A percentile compares a stretch with the other conserved stretches of the same genome.
Conservation (phyloP, 1,139 yeast species). For the Hansenula lynferdii region DNA sequence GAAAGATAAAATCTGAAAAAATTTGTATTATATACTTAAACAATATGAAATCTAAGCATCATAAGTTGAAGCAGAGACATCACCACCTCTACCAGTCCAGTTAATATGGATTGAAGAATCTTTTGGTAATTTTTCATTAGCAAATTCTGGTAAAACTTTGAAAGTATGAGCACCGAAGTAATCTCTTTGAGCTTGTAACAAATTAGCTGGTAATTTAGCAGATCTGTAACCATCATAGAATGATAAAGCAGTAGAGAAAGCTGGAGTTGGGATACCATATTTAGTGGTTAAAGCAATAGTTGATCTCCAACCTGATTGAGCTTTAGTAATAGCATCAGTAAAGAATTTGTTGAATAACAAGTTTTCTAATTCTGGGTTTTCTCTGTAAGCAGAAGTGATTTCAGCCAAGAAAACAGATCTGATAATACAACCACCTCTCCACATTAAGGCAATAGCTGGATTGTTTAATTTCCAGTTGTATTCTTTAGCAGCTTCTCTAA, state of each 20-base stretch:
- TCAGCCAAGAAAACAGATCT: conserved; percentile 98
- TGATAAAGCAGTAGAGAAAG: conserved; percentile 93
- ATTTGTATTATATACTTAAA: no score
- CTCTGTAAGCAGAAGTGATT: conserved; percentile 94
- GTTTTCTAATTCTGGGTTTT: conserved; percentile 91
- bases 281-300: conserved; percentile 73
- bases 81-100: conserved; percentile 99
- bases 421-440: conserved; percentile 99
- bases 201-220: conserved; percentile 91
- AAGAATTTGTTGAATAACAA: conserved; percentile 95
- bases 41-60: conserved; percentile 76
- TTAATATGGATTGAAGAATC: conserved; percentile 88
- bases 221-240: conserved; percentile 99
- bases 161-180: conserved; percentile 99
- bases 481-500: conserved; percentile 96
- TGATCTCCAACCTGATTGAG: conserved; percentile 95
- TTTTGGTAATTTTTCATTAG: conserved; percentile 68
- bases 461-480: conserved; percentile 96
- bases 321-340: conserved; percentile 84
- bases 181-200: conserved; percentile 99
- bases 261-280: conserved; percentile 95
- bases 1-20: no score
- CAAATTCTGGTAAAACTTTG: conserved; percentile 87
- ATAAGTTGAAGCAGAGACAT: conserved; percentile 92
- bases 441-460: conserved; percentile 98